These are phyloP conservation scores for Ogataea dorogensis DNA, from an alignment of 805 yeast genomes.

Conservation along the genomic window DNA sequence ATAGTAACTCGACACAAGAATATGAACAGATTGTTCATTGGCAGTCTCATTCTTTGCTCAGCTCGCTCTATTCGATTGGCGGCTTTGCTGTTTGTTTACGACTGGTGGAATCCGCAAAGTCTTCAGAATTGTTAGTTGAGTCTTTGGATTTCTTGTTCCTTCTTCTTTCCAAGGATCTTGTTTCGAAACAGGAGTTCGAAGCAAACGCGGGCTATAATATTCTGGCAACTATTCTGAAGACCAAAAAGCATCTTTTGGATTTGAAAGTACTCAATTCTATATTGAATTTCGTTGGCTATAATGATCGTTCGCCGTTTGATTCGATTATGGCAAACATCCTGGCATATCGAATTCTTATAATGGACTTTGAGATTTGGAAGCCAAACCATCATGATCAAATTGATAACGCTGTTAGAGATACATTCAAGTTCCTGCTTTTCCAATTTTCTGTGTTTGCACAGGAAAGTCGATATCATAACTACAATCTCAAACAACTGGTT, in stretches of 20 bases:
- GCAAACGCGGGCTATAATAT: conserved; percentile 59
- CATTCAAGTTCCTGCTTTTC: conserved; percentile 51
- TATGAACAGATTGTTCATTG: conserved; percentile 7
- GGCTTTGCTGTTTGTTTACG: conserved; percentile 48
- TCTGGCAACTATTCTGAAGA: conserved; percentile 50
- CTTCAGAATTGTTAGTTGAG: conserved; percentile 33
- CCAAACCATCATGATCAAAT: conserved; percentile 21
- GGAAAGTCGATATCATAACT: conserved; percentile 48
- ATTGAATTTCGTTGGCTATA: conserved; percentile 55
- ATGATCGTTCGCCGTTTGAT: conserved; percentile 46
- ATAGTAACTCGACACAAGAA: conserved; percentile 11
- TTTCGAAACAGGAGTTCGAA: conserved; percentile 57
- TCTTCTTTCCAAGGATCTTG: conserved; percentile 46
- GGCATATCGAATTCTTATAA: conserved; percentile 57
- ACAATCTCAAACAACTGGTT: conserved; percentile 52
- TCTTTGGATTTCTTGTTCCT: conserved; percentile 43
- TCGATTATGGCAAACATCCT: conserved; percentile 55
- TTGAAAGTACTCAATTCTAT: conserved; percentile 49
- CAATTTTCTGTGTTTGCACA: conserved; percentile 58
- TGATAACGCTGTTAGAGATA: conserved; percentile 34
- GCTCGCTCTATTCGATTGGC: conserved; percentile 43
- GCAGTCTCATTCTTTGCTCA: conserved; percentile 16
- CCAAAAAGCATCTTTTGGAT: conserved; percentile 40
- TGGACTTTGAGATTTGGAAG: conserved; percentile 64
- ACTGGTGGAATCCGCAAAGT: conserved; percentile 44